These are phyloP conservation scores for Cryphonectria naterciae DNA, from an alignment of 2,329 filamentous ascomycete species.

Conservation along the genomic window DNA sequence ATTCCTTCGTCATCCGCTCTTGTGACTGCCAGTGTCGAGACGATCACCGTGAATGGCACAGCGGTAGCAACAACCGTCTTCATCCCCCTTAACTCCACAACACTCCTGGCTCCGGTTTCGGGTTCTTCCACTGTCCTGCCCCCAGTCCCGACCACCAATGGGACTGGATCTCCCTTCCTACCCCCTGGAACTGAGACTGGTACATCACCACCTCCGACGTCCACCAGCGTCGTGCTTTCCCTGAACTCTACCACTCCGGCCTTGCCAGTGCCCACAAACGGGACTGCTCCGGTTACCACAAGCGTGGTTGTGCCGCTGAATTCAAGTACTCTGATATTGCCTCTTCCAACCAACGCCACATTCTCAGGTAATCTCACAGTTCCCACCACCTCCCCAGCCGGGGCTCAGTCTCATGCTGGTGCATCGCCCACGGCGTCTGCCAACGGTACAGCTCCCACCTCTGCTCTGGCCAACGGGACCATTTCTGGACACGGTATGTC, in stretches of 20 bases:
- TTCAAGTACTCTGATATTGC: slow-evolving; percentile 9
- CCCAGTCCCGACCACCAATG: slow-evolving; percentile 17
- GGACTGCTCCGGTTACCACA: slow-evolving; percentile 9
- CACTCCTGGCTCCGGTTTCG: slow-evolving; percentile 22
- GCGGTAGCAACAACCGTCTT: slow-evolving; percentile 26
- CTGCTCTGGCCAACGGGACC: slow-evolving; percentile 22
- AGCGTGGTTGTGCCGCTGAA: slow-evolving; percentile 12
- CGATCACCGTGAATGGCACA: slow-evolving; percentile 24
- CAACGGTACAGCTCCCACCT: slow-evolving; percentile 17
- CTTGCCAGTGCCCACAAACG: slow-evolving; percentile 2
- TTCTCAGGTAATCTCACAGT: slow-evolving; percentile 16
- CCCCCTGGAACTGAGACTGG: slow-evolving; percentile 20
- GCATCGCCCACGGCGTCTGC: slow-evolving; percentile 17
- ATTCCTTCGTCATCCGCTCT: slow-evolving; percentile 13
- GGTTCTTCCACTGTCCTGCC: slow-evolving; percentile 4
- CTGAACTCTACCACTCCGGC: slow-evolving; percentile 13
- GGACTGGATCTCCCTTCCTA: slow-evolving; percentile 16
- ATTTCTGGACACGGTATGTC: slow-evolving; percentile 20
- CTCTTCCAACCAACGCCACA: slow-evolving; percentile 21
- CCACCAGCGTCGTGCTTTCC: slow-evolving; percentile 12
- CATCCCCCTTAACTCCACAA: slow-evolving; percentile 21
- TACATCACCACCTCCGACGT: not conserved
- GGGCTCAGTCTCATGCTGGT: slow-evolving; percentile 13
- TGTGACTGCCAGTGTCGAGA: slow-evolving; percentile 22
- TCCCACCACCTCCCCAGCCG: slow-evolving; percentile 2